Conservation (phyloP, 176 grass and related monocot genomes). For the Phragmites australis region DNA sequence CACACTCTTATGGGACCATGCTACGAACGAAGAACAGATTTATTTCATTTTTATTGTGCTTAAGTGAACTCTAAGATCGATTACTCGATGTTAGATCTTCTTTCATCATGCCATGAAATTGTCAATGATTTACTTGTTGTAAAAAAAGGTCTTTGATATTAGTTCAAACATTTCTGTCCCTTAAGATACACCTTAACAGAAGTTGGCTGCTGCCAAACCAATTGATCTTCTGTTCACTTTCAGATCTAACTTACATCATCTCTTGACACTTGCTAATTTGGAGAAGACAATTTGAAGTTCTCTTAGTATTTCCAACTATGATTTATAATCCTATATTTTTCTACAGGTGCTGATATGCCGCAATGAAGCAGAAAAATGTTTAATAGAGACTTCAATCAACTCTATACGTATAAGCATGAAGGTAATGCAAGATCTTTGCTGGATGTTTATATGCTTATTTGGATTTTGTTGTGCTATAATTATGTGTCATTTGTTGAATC, state of each 20-base stretch:
- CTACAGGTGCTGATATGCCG: conserved; percentile 87
- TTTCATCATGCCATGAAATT: conserved; percentile 1
- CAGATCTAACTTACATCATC: background rate
- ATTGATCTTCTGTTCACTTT: background rate
- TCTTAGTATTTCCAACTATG: background rate
- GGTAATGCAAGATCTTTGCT: conserved; percentile 36
- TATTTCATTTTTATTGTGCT: background rate
- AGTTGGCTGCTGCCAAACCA: background rate
- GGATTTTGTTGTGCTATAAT: background rate
- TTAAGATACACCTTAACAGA: background rate
- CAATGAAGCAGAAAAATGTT: conserved; percentile 96
- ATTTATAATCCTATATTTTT: background rate
- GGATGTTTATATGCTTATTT: background rate
- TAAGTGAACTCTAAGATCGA: background rate
- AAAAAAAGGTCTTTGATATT: background rate
- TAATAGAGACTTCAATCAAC: conserved; percentile 96
- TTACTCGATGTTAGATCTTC: background rate
- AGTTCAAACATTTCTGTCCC: background rate
- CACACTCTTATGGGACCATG: background rate
- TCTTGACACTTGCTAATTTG: background rate
- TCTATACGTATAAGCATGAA: conserved; percentile 97
- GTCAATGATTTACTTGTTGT: background rate
- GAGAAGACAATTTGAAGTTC: background rate
- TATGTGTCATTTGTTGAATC: background rate
- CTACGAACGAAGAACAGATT: background rate